Evolutionary conservation across 106 monocot species (phyloP).

Genomic region (Dendrobium nobile): DNA sequence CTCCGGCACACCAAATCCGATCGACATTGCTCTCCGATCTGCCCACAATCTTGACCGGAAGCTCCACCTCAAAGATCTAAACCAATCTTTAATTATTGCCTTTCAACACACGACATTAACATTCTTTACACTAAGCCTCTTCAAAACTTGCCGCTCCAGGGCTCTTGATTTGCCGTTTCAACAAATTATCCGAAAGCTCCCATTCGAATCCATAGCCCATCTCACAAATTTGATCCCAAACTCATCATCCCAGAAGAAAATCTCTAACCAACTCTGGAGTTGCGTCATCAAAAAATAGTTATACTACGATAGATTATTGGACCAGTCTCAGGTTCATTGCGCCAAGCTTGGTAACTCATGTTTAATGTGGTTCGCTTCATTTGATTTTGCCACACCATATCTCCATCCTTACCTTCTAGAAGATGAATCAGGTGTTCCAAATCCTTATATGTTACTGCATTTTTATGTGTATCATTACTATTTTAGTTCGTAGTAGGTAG

Average conservation of each 20-base stretch:
- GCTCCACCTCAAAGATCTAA: too few relatives aligned
- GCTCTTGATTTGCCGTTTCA: too few relatives aligned
- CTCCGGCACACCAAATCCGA: too few relatives aligned
- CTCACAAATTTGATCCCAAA: conserved; percentile 26
- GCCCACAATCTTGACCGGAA: too few relatives aligned
- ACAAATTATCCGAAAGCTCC: too few relatives aligned
- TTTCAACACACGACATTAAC: too few relatives aligned
- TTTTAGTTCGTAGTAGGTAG: too few relatives aligned
- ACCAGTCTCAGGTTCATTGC: conserved; percentile 57
- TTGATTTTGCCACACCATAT: conserved; percentile 49
- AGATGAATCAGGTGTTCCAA: conserved; percentile 50
- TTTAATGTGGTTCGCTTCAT: conserved; percentile 65
- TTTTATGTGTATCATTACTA: conserved; percentile 14
- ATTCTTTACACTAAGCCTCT: too few relatives aligned
- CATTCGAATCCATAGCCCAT: too few relatives aligned
- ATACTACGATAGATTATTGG: conserved; percentile 67
- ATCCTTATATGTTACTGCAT: conserved; percentile 53
- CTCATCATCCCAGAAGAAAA: conserved; percentile 98
- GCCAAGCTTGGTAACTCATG: conserved; percentile 78
- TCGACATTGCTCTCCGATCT: too few relatives aligned
- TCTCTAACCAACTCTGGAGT: conserved; percentile 89
- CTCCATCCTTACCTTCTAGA: conserved; percentile 48
- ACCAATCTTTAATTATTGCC: too few relatives aligned
- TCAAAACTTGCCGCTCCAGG: too few relatives aligned
- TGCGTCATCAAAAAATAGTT: conserved; percentile 90